Conservation (phyloP, 2,329 filamentous ascomycete genomes). For the Talaromyces sp. region DNA sequence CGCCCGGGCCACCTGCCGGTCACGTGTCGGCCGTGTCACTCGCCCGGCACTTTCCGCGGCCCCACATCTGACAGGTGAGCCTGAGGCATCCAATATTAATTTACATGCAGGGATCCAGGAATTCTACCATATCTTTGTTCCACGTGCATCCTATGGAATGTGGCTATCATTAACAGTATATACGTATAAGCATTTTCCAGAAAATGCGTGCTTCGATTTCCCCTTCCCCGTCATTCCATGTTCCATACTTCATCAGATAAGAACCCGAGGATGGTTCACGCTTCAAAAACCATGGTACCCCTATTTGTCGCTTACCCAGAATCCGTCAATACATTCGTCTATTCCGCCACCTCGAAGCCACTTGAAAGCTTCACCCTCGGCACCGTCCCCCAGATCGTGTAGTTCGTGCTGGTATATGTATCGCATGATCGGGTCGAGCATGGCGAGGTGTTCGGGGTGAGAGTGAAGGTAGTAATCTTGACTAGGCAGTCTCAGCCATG, state of each 20-base stretch:
- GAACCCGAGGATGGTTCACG: background rate
- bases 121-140: background rate
- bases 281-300: background rate
- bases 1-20: background rate
- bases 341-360: background rate
- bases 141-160: background rate
- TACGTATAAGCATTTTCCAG: background rate
- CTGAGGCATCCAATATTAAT: background rate
- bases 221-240: background rate
- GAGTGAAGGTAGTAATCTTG: background rate
- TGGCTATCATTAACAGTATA: background rate
- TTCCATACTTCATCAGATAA: background rate
- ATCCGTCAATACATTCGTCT: background rate
- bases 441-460: background rate
- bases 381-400: background rate
- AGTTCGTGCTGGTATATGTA: background rate
- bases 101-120: background rate
- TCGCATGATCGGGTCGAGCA: background rate
- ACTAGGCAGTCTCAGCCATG: background rate
- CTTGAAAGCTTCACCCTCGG: background rate
- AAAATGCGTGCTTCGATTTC: background rate
- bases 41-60: background rate
- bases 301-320: background rate
- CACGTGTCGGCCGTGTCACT: background rate
- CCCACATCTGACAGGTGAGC: background rate